Evolutionary conservation across 192 early-diverging fungal genomes (phyloP), one percentile per base, ranked within the genome.

Genomic region (Coemansia sp.): DNA sequence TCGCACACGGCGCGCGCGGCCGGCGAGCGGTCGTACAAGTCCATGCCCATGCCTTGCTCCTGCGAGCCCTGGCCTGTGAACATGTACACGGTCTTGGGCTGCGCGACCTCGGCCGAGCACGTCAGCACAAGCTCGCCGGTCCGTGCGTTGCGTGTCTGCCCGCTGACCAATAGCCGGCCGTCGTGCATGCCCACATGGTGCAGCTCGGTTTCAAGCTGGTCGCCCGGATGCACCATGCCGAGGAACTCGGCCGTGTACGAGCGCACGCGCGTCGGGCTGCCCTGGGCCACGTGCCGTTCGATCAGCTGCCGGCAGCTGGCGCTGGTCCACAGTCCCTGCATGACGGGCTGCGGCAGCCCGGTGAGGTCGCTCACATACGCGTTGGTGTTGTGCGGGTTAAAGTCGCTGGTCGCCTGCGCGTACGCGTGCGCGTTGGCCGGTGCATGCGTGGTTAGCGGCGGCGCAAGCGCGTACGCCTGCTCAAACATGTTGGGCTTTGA

Each of bases 11-110:
- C 81, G 56, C 85, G 87, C 19, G 92, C 91, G 42, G 90, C 83
- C 17, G 86, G 62, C 0, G 90, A 93, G 39, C 80, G 78, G 15
- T 70, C 80, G 64, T 94, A 97, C 34, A 95, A 78, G 27, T 88
- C 90, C 87, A 92, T 90, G 50, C 91, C 92, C 94, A 97, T 97
- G 45, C 89, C 90, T 12, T 79, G 79, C 76, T 94, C 90, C 68
- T 97, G 94, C 59, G 94, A 94, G 50, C 94, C 94, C 64, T 97
- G 94, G 27, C 94, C 94, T 34, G 94, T 97, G 57, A 97, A 97
- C 26, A 93, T 88, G 53, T 91, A 97, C 21, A 86, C 84, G 11
- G 92, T 93, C 34, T 79, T 78, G 28, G 89, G 86, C 67, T 91
- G 91, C 25, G 90, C 88, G 21, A 97, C 92, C 67, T 90, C 83